Base-by-base conservation (phyloP, 139 green algal species). In the Spirogloea muscicola region DNA sequence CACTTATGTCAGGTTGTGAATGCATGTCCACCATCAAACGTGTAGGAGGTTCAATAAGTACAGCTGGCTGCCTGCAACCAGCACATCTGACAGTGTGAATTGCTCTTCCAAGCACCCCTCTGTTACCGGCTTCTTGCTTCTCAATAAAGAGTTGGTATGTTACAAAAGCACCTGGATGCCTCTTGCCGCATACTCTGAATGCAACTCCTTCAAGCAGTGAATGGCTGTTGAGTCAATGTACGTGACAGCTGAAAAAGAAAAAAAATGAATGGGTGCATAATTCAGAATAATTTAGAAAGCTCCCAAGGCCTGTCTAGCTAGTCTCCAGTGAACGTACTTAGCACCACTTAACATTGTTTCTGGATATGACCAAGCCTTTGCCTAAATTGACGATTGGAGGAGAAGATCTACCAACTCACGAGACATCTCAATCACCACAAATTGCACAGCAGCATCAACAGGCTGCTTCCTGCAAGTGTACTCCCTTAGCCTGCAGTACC, bases 341-440 rank as follows among this genome's bases (percentile, higher is more conserved):
- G n/a, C n/a, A n/a, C n/a, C n/a, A n/a, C n/a, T n/a, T 55, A 21
- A 21, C 46, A 55, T 55, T 21, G 21, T 21, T 55, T 55, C 21
- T 55, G 21, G 21, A 21, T 55, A 21, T 31, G 1, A 63, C 2
- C 29, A 10, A 16, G 49, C 6, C 39, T 16, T 61, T n/a, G 38
- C 16, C 36, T 25, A 5, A 25, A 31, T 21, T 7, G 2, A 38
- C 29, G 29, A 38, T 25, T 3, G 29, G 61, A 10, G n/a, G n/a
- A n/a, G n/a, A n/a, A n/a, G n/a, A n/a, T n/a, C n/a, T n/a, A n/a
- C n/a, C n/a, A n/a, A 73, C 64, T 62, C 40, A 73, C 64, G 64
- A 27, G 64, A 62, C 64, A 73, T 73, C 49, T 73, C 64, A 27
- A 73, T 29, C 37, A 73, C 60, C n/a, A 73, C 37, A 62, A 73